A percentile compares a stretch with the other conserved stretches of the same genome.
Conservation (phyloP, 345 rosid species). For the Lagerstroemia speciosa region DNA sequence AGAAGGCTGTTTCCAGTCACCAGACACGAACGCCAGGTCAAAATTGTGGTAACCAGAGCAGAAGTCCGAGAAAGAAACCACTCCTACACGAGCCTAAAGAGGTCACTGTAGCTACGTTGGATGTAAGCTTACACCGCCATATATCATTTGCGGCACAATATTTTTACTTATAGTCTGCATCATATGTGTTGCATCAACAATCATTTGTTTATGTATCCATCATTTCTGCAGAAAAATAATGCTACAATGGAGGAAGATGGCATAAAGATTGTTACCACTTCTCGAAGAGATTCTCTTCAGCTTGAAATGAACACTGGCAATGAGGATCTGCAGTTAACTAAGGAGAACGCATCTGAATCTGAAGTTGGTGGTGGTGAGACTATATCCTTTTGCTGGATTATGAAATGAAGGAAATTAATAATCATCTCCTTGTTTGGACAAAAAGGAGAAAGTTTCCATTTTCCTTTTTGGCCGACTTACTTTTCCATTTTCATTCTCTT, state of each 20-base stretch:
- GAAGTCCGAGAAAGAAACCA: background rate
- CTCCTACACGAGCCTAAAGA: background rate
- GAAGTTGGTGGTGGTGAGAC: constrained; percentile 49
- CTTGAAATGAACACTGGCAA: constrained; percentile 10
- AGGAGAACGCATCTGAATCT: constrained; percentile 26
- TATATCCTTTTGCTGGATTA: background rate
- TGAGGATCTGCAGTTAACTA: constrained; percentile 17
- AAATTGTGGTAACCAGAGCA: background rate
- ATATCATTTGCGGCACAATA: background rate
- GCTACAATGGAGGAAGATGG: constrained; percentile 28
- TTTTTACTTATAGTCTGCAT: background rate
- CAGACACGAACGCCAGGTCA: background rate
- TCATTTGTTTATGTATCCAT: constrained; percentile 1
- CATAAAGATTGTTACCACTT: constrained; percentile 15
- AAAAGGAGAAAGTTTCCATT: background rate
- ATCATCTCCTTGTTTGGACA: background rate
- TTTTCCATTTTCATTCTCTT: constrained; percentile 1
- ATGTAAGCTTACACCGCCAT: background rate
- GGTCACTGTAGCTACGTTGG: background rate
- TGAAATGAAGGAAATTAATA: background rate
- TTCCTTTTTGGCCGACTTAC: background rate
- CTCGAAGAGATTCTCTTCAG: constrained; percentile 12
- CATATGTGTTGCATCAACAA: background rate
- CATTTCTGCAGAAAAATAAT: constrained; percentile 33
- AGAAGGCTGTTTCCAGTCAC: constrained; percentile 3